Conservation (phyloP, 345 rosid species). For the Acer saccharum region DNA sequence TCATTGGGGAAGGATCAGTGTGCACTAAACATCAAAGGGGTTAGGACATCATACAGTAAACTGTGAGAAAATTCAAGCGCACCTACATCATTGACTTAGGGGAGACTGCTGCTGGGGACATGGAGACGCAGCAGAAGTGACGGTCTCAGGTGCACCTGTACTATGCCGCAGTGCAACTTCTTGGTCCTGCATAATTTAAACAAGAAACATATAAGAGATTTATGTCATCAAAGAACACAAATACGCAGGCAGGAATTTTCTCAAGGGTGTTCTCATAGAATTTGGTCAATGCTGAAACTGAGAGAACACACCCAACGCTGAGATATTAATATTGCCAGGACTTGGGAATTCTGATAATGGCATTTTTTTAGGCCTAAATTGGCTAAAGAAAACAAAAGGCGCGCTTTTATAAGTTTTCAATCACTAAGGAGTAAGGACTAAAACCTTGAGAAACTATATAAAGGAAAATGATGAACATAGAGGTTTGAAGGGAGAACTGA, state of each 20-base stretch:
- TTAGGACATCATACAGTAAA: too few species aligned
- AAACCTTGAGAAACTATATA: neutral
- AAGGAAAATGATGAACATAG: too few species aligned
- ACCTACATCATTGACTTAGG: slow-evolving; percentile 11
- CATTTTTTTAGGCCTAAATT: neutral
- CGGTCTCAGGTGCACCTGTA: slow-evolving; percentile 8
- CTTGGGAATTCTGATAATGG: neutral
- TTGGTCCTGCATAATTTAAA: slow-evolving; percentile 28
- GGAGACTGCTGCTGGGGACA: slow-evolving; percentile 14
- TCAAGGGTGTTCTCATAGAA: neutral
- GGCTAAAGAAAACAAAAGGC: neutral
- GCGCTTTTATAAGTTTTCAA: neutral
- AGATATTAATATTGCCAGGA: neutral
- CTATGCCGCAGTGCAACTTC: neutral
- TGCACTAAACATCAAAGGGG: too few species aligned
- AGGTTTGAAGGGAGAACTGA: neutral
- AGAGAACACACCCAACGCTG: neutral
- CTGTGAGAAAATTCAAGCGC: too few species aligned
- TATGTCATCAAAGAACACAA: neutral
- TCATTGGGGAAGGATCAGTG: too few species aligned
- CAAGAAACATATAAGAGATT: neutral
- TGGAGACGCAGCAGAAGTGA: slow-evolving; percentile 23
- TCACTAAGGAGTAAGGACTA: neutral
- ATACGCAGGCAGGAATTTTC: neutral
- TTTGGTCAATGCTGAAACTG: too few species aligned